Base-by-base conservation (phyloP, 208 protist genomes). In the Leishmania mexicana region DNA sequence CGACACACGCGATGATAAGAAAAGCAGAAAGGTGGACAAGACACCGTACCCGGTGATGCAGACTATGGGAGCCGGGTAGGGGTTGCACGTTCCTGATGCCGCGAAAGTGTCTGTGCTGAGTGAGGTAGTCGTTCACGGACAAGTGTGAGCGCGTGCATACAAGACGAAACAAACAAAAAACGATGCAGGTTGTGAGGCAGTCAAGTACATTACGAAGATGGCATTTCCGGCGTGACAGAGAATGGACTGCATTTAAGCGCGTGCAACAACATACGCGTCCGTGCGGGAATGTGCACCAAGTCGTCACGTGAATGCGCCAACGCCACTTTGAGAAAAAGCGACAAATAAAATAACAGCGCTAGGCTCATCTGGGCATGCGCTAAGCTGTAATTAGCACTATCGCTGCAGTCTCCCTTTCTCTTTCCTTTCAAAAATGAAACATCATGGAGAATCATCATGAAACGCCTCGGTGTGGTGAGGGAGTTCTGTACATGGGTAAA, bases 401-500 rank as follows among this genome's bases (percentile, higher is more conserved):
- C 31, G n/a, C 49, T 75, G 47, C 38, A 49, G 8, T 28, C 7
- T 31, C 6, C 1, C 51, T 3, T 1, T 35, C 31, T 13, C 28
- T 13, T 62, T 60, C 28, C 28, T 75, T 76, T 57, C n/a, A 42
- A 45, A 13, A 76, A 76, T 58, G 31, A 28, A 60, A 76, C 73
- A 76, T 76, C 73, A 51, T 62, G 53, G 35, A 64, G 47, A 40
- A 45, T 76, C 51, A 35, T 62, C n/a, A 58, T 40, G 28, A 38
- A 31, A 28, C 28, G 6, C 35, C 7, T n/a, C 70, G 54, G 28
- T 45, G 11, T 54, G 35, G 28, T 19, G 70, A 54, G 45, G 3
- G 70, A 35, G 11, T 6, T 57, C 73, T 76, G 35, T 76, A 76
- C 73, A 76, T 76, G 40, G 68, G 8, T 49, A 11, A 73, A 76